Evolutionary conservation across 202 grass and related monocot genomes (phyloP).

Genomic region (Brachypodium distachyon): DNA sequence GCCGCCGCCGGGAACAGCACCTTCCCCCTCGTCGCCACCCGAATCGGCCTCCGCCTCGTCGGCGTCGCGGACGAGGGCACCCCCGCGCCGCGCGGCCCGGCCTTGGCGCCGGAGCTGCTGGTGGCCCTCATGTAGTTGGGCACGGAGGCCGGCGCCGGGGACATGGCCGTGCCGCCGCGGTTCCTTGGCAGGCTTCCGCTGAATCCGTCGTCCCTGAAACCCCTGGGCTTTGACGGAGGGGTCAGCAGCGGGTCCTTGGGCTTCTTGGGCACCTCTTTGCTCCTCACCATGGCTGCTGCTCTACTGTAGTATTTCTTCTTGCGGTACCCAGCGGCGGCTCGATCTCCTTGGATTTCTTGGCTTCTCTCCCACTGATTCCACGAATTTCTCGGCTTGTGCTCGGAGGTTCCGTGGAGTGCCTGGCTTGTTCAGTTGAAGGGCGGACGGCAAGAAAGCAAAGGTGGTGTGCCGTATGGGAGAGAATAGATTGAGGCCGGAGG

Average conservation of each 20-base stretch:
- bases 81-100: conserved; percentile 14
- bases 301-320: background rate
- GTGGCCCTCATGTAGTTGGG: conserved; percentile 90
- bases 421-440: conserved; percentile 10
- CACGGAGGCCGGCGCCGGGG: conserved; percentile 31
- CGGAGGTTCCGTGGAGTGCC: conserved; percentile 13
- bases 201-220: conserved; percentile 15
- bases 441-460: conserved; percentile 17
- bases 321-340: too few species aligned
- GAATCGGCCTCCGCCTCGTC: background rate
- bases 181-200: conserved; percentile 28
- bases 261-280: conserved; percentile 53
- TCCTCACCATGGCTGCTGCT: conserved; percentile 61
- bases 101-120: conserved; percentile 69
- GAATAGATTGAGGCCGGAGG: too few species aligned
- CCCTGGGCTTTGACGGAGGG: conserved; percentile 34
- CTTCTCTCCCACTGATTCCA: background rate
- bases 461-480: conserved; percentile 21
- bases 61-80: conserved; percentile 5
- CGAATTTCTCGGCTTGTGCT: conserved; percentile 9
- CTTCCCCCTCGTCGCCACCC: conserved; percentile 32
- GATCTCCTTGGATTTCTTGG: background rate
- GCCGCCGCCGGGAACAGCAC: conserved; percentile 29
- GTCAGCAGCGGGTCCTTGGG: conserved; percentile 33
- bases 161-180: conserved; percentile 26